Evolutionary conservation across 495 filamentous ascomycete species (phyloP), one percentile per base, ranked within the genome.

Genomic region (Trypethelium eluteriae): DNA sequence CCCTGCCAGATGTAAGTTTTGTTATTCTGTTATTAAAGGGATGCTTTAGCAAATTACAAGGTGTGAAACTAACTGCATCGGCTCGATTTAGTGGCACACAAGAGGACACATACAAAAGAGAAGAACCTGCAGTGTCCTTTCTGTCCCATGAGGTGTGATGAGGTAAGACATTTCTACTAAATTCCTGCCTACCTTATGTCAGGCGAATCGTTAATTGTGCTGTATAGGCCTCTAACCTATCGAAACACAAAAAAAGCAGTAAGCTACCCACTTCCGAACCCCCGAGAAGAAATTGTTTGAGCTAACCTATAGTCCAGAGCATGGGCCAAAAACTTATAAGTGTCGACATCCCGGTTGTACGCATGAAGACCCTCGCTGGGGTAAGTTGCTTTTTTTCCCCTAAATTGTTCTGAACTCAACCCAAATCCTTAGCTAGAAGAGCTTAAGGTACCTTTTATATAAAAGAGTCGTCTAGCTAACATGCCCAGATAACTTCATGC

Each of bases 191-290:
- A 44, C 7, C 41, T 14, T 14, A 44, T 7, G 14, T 44, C 41
- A 14, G 14, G 41, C 14, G 41, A 14, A 14, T 44, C 14, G 41
- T 1, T 44, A 44, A 44, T 44, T 7, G 14, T 44, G 7, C 7
- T 44, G 14, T 44, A 7, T 44, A 44, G 41, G 6, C 41, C 41
- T 44, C 41, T 7, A 44, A 44, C 41, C 14, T 44, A 44, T 44
- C 41, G 41, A 53, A 53, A 25, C 49, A 53, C n/a, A 53, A 53
- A 18, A 53, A 53, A 18, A 53, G 49, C 49, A 14, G 49, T 53
- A 53, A 53, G 49, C 11, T n/a, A 18, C 12, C n/a, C n/a, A 5
- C 18, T n/a, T 25, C 49, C 5, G 2, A 16, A 1, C 7, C 1
- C 9, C 14, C 7, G 14, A 46, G 9, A 46, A 7, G 41, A 9